A percentile compares a stretch with the other conserved stretches of the same genome.
Conservation (phyloP, 257 asterid genomes). For the Salvia miltiorrhiza region DNA sequence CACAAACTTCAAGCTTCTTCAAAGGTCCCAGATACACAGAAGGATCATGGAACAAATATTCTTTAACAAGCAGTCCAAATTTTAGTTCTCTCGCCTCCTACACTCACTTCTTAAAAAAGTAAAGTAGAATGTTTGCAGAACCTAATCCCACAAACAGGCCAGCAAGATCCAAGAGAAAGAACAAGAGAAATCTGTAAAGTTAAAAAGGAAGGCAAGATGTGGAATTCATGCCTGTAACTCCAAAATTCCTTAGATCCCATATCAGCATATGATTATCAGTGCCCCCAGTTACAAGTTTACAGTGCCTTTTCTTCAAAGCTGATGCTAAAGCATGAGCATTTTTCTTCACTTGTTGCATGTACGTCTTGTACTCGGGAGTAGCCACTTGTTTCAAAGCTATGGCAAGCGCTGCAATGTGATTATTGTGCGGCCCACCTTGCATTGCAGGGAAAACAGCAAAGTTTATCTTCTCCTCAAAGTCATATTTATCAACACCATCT, state of each 20-base stretch:
- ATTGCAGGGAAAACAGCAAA: slow-evolving; percentile 91
- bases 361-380: slow-evolving; percentile 72
- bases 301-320: slow-evolving; percentile 58
- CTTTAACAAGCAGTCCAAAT: neutral
- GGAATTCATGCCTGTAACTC: slow-evolving; percentile 58
- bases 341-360: slow-evolving; percentile 90
- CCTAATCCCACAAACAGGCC: neutral
- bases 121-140: neutral
- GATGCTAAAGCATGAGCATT: slow-evolving; percentile 74
- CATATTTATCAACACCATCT: slow-evolving; percentile 70
- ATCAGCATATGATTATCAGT: slow-evolving; percentile 86
- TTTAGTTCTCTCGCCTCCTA: neutral
- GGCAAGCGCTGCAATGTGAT: slow-evolving; percentile 92
- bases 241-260: slow-evolving; percentile 86
- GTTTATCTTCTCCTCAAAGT: slow-evolving; percentile 87
- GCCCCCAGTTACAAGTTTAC: slow-evolving; percentile 81
- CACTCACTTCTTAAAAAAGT: neutral
- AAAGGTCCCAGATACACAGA: neutral
- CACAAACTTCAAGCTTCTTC: neutral
- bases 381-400: slow-evolving; percentile 92
- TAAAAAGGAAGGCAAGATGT: neutral
- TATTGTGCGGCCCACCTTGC: slow-evolving; percentile 97
- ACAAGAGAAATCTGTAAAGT: neutral
- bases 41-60: neutral
- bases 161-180: neutral